Base-by-base conservation (phyloP, 305 asterid species). In the Rubia peregrina region DNA sequence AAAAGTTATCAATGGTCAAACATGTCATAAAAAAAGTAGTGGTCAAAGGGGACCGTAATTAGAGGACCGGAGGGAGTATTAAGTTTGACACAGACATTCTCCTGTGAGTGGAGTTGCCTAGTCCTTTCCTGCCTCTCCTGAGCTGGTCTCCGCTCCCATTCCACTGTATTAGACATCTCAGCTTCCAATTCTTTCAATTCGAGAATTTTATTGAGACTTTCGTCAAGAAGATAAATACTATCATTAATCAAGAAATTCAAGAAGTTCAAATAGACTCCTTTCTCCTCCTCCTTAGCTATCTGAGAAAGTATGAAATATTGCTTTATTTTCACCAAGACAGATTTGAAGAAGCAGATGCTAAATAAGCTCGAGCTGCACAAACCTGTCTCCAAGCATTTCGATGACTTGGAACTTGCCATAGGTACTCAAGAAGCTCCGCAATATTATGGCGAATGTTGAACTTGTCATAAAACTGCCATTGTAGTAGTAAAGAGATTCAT, bases 61-160 rank as follows among this genome's bases (percentile, higher is more conserved):
- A 24, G 26, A 24, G 26, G 26, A 24, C 0, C 26, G 26, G 26
- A 1, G 26, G 26, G 26, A 24, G 26, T 24, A 24, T 24, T 24
- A 75, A 83, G 3, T 13, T 43, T 30, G 75, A 44, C 51, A 84
- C 96, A 51, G 36, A 91, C 99, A 85, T 91, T 95, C 86, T 95
- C 99, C 84, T 95, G 99, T 63, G 99, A 90, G 71, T 91, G 96
- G 89, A 91, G 88, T 73, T 87, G 89, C 26, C 96, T 87, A 77
- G 99, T 95, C 81, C 97, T 87, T 89, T 91, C 96, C 88, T 95
- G 99, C 79, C 98, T 88, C 83, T 91, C 99, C 77, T 91, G 96
- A 73, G 91, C 88, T 40, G 97, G 89, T 77, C 97, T 84, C 71
- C 81, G 83, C 82, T 95, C 99, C 99, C 98, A 95, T 73, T 91